A percentile compares a stretch with the other conserved stretches of the same genome.
These are phyloP conservation scores for Coleophoma cylindrospora DNA, from an alignment of 2,329 filamentous ascomycete genomes.

Conservation along the genomic window DNA sequence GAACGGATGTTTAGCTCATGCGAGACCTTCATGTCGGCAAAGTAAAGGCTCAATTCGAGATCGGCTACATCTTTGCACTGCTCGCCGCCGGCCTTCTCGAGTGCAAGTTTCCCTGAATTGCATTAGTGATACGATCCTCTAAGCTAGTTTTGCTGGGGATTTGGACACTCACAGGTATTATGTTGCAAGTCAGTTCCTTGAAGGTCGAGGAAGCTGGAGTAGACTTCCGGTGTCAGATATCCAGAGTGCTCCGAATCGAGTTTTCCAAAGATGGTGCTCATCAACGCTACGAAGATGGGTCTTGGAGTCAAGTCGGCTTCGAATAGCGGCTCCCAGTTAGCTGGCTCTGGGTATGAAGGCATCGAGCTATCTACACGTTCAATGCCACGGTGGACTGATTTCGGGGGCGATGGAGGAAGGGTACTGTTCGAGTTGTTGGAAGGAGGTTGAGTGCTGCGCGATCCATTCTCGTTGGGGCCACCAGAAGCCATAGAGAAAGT, in stretches of 20 bases:
- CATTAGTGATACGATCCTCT: neutral
- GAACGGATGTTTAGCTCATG: constrained; percentile 11
- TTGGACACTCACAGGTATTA: constrained; percentile 16
- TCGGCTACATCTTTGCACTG: constrained; percentile 16
- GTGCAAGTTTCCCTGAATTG: constrained; percentile 13
- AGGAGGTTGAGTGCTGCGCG: neutral
- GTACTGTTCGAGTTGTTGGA: neutral
- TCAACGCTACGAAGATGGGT: constrained; percentile 16
- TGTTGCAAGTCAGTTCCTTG: constrained; percentile 11
- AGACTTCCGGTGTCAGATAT: constrained; percentile 16
- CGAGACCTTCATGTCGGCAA: constrained; percentile 11
- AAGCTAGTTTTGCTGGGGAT: neutral
- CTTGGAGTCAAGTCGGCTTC: constrained; percentile 7
- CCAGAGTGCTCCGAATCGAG: constrained; percentile 17
- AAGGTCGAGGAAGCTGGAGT: constrained; percentile 16
- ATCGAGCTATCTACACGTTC: constrained; percentile 2
- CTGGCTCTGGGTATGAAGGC: constrained; percentile 12
- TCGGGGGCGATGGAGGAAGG: constrained; percentile 9
- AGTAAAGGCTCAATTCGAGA: constrained; percentile 17
- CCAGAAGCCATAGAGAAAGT: neutral
- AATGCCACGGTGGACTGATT: constrained; percentile 13
- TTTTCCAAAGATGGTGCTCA: constrained; percentile 18
- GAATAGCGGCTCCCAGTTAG: constrained; percentile 17
- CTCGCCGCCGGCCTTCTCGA: constrained; percentile 6
- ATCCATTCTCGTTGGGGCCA: neutral